A percentile compares a stretch with the other conserved stretches of the same genome.
Evolutionary conservation across 768 basidiomycete species (phyloP).

Genomic region (Hortiboletus campestris): DNA sequence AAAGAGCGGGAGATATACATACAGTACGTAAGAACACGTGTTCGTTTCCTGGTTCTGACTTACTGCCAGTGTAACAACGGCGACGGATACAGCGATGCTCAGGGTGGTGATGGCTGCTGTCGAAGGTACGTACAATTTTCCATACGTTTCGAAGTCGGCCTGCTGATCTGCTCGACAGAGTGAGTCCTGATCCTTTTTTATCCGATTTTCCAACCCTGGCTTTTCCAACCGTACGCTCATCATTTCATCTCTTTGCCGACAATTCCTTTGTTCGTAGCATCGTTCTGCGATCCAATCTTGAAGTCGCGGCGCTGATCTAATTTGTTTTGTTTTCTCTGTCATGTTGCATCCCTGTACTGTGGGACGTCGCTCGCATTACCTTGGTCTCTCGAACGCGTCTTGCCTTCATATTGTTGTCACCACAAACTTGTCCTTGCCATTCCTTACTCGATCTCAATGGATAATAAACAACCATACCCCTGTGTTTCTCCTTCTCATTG

Average conservation of each 20-base stretch:
- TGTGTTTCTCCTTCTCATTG: slow-evolving; percentile 7
- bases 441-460: slow-evolving; percentile 15
- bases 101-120: slow-evolving; percentile 95
- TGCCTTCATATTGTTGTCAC: slow-evolving; percentile 14
- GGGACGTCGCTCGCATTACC: slow-evolving; percentile 4
- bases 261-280: slow-evolving; percentile 28
- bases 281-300: slow-evolving; percentile 38
- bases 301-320: slow-evolving; percentile 34
- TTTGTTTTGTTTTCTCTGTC: slow-evolving; percentile 21
- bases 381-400: slow-evolving; percentile 11
- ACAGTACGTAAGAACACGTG: slow-evolving; percentile 58
- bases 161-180: slow-evolving; percentile 45
- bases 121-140: slow-evolving; percentile 61
- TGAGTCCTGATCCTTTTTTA: slow-evolving; percentile 47
- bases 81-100: slow-evolving; percentile 85
- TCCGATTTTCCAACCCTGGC: slow-evolving; percentile 21
- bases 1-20: slow-evolving; percentile 92
- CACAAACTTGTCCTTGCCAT: slow-evolving; percentile 20
- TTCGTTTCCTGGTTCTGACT: slow-evolving; percentile 8
- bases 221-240: slow-evolving; percentile 28
- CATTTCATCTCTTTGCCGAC: slow-evolving; percentile 15
- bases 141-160: background rate
- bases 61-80: slow-evolving; percentile 70
- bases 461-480: slow-evolving; percentile 16
- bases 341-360: slow-evolving; percentile 14